A percentile compares a stretch with the other conserved stretches of the same genome.
These are phyloP conservation scores for Pleurotus tuber-regium DNA, from an alignment of 768 basidiomycete species.

Conservation along the genomic window DNA sequence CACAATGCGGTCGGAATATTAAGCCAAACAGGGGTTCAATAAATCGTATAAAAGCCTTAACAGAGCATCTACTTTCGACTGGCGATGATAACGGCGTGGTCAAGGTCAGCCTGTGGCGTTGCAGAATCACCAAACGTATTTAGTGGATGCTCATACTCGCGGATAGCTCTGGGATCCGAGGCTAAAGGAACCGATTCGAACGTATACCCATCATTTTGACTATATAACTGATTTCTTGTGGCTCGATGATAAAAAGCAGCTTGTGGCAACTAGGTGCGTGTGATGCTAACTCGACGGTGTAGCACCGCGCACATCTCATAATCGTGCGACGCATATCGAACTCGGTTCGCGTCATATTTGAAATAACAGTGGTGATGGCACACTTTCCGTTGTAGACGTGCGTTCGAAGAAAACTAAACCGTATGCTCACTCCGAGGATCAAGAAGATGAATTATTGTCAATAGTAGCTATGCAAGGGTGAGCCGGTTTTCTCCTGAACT, in stretches of 20 bases:
- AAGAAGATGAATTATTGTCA: constrained; percentile 91
- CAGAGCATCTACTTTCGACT: constrained; percentile 71
- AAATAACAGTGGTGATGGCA: constrained; percentile 83
- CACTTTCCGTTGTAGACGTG: constrained; percentile 89
- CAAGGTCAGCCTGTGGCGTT: constrained; percentile 52
- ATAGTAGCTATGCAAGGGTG: constrained; percentile 83
- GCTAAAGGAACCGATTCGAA: constrained; percentile 56
- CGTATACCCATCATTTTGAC: constrained; percentile 88
- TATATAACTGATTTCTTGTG: constrained; percentile 93
- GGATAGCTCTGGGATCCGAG: constrained; percentile 90
- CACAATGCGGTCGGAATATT: no score
- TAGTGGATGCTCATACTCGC: background rate
- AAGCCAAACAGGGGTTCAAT: constrained; percentile 83
- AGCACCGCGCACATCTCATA: background rate
- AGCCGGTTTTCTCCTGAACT: no score
- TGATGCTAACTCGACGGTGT: background rate
- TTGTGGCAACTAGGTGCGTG: constrained; percentile 82
- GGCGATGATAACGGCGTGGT: constrained; percentile 95
- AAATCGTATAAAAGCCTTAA: constrained; percentile 76
- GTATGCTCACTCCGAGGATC: constrained; percentile 87
- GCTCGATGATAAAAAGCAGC: constrained; percentile 78
- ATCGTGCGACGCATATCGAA: no score
- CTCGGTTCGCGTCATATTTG: no score
- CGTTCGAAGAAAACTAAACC: constrained; percentile 78
- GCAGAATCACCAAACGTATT: constrained; percentile 3